Evolutionary conservation across 1,284 basidiomycete species (phyloP).

Genomic region (Sanguinoderma infundibulare): DNA sequence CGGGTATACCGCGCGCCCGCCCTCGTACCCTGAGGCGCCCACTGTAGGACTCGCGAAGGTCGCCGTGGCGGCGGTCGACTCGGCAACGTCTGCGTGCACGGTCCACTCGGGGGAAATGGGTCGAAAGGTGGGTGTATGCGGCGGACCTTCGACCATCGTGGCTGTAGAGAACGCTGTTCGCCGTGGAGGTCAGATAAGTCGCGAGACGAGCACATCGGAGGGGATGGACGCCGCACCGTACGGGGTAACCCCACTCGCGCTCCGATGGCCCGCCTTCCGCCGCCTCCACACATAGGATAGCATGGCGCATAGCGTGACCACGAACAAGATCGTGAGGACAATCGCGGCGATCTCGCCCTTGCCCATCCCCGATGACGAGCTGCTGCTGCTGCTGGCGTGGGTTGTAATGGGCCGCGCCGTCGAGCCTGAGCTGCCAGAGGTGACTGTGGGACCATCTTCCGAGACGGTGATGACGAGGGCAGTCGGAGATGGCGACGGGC

Average conservation of each 20-base stretch:
- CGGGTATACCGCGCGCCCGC: not conserved
- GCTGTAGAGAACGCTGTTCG: not conserved
- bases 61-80: not conserved
- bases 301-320: not conserved
- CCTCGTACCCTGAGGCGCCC: not conserved
- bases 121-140: not conserved
- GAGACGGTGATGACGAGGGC: not conserved
- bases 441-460: not conserved
- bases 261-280: not conserved
- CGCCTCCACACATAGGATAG: conserved; percentile 5
- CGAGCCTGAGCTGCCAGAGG: not conserved
- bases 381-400: not conserved
- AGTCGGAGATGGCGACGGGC: not conserved
- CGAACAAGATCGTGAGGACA: conserved; percentile 1
- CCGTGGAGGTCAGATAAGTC: not conserved
- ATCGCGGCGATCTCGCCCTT: conserved; percentile 13
- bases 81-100: not conserved
- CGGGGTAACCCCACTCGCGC: not conserved
- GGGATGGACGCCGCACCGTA: not conserved
- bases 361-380: not conserved
- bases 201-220: not conserved
- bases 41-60: not conserved
- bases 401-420: not conserved
- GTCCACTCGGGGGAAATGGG: not conserved
- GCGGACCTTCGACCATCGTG: not conserved